Conservation (phyloP, 805 yeast genomes). For the Lipomyces chichibuensis region DNA sequence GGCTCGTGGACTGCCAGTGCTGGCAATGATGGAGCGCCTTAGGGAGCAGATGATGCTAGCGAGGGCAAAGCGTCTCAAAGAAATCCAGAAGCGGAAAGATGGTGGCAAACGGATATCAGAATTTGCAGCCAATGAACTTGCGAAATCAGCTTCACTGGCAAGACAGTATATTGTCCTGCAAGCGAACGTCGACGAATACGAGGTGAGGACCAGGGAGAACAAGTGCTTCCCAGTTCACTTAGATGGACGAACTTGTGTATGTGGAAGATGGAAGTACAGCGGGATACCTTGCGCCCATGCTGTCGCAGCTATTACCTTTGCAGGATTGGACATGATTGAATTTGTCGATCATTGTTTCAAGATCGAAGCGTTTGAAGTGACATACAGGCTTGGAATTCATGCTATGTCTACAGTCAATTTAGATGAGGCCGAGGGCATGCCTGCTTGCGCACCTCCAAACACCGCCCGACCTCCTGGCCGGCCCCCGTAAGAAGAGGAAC, state of each 20-base stretch:
- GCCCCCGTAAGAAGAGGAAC: background rate
- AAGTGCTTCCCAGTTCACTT: background rate
- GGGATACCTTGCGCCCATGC: slow-evolving; percentile 4
- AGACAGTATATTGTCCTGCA: background rate
- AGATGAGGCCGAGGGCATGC: background rate
- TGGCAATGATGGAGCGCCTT: no score
- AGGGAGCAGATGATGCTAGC: background rate
- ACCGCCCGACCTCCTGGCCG: slow-evolving; percentile 1
- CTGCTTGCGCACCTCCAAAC: background rate
- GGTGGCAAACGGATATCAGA: no score
- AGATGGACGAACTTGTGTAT: background rate
- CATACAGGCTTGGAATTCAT: background rate
- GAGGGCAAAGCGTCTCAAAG: no score
- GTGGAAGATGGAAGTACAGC: background rate
- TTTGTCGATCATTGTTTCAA: background rate
- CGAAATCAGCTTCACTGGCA: background rate
- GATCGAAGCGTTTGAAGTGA: background rate
- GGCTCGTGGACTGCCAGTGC: no score
- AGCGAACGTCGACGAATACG: background rate
- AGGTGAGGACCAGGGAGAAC: background rate
- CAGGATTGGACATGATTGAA: background rate
- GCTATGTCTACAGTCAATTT: slow-evolving; percentile 1
- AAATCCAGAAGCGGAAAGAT: no score
- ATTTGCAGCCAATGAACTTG: background rate
- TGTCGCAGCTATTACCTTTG: slow-evolving; percentile 1